A percentile compares a stretch with the other conserved stretches of the same genome.
phyloP scores from a whole-genome alignment of 2,329 filamentous ascomycete species.

The Hypoxylon rubiginosum region DNA sequence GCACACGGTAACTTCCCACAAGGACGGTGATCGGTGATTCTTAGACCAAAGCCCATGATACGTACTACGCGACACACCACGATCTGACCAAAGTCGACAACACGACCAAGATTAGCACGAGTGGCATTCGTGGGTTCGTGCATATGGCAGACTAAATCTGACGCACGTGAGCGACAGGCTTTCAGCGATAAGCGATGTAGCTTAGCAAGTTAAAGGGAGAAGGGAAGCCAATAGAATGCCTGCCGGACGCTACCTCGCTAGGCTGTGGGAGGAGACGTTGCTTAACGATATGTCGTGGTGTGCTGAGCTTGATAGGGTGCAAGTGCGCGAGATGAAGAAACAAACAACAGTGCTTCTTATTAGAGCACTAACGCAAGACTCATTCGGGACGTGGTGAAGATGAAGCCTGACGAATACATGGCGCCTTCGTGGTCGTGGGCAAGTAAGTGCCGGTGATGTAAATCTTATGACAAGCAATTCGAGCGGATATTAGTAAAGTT shows the following conservation, averaged over 20 bases:
- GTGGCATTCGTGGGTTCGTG: slow-evolving; percentile 14
- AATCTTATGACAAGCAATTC: no score
- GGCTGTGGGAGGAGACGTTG: slow-evolving; percentile 12
- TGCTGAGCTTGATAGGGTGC: slow-evolving; percentile 2
- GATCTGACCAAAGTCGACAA: slow-evolving; percentile 9
- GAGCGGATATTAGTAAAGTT: no score
- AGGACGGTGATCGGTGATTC: slow-evolving; percentile 6
- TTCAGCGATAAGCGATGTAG: slow-evolving; percentile 9
- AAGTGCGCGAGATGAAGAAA: not conserved
- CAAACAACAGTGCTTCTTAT: not conserved
- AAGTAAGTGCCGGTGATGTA: no score
- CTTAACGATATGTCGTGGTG: slow-evolving; percentile 12
- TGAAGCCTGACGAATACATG: slow-evolving; percentile 6
- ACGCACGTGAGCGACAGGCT: slow-evolving; percentile 11
- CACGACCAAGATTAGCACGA: slow-evolving; percentile 7
- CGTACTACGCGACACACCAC: slow-evolving; percentile 14
- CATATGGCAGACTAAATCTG: slow-evolving; percentile 12
- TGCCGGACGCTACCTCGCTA: slow-evolving; percentile 2
- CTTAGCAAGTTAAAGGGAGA: slow-evolving; percentile 2
- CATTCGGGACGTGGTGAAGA: not conserved
- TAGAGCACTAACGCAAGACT: not conserved
- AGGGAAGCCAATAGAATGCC: slow-evolving; percentile 4
- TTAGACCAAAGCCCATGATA: slow-evolving; percentile 10
- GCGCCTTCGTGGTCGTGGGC: slow-evolving; percentile 14
- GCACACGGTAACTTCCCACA: not conserved